A percentile compares a stretch with the other conserved stretches of the same genome.
phyloP scores from a whole-genome alignment of 208 protist genomes.

The Wallacemonas sp. region DNA sequence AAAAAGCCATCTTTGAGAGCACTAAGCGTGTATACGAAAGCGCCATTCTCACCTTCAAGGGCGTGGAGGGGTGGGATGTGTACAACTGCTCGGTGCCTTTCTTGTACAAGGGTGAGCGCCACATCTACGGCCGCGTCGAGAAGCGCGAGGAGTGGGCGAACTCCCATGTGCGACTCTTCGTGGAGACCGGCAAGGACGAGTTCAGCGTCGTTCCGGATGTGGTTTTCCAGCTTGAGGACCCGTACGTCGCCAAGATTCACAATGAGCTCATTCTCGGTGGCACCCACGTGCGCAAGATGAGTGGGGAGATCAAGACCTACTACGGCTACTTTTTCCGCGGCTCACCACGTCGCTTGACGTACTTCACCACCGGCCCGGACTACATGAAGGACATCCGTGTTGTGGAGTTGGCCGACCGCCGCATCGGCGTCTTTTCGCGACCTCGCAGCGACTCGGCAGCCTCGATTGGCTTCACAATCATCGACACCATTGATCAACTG shows the following conservation, averaged over 20 bases:
- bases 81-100: constrained; percentile 75
- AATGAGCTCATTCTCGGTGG: constrained; percentile 48
- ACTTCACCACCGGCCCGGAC: constrained; percentile 55
- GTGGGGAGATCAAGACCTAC: constrained; percentile 35
- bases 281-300: constrained; percentile 50
- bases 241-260: constrained; percentile 39
- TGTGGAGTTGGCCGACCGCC: constrained; percentile 35
- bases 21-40: constrained; percentile 41
- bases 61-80: constrained; percentile 64
- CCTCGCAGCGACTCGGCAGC: constrained; percentile 18
- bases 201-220: constrained; percentile 39
- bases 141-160: constrained; percentile 56
- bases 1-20: constrained; percentile 18
- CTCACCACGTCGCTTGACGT: constrained; percentile 19
- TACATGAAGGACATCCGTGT: constrained; percentile 63
- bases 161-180: constrained; percentile 52
- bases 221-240: constrained; percentile 46
- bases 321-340: constrained; percentile 56
- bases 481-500: constrained; percentile 33
- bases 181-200: constrained; percentile 54
- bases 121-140: constrained; percentile 64
- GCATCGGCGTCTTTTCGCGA: constrained; percentile 50
- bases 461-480: constrained; percentile 47
- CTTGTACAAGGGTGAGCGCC: constrained; percentile 37
- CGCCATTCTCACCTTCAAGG: constrained; percentile 51